phyloP scores from a whole-genome alignment of 2,329 filamentous ascomycete species.

The Diaporthe citriasiana region DNA sequence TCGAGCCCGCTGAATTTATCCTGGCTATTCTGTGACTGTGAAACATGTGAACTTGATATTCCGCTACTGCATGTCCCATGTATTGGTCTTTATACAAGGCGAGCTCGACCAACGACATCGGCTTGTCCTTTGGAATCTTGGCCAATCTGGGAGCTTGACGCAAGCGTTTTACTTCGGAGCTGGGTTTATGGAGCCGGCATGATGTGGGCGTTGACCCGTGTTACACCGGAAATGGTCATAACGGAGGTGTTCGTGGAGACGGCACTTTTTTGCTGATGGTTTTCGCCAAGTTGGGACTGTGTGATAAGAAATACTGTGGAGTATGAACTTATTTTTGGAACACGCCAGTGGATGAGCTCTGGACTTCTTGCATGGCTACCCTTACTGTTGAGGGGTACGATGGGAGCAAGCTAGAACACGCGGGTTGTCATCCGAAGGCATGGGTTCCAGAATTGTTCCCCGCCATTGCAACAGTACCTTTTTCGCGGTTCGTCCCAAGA shows the following conservation, averaged over 20 bases:
- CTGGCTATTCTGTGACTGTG: not conserved
- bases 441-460: not conserved
- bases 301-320: not conserved
- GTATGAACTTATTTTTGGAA: constrained; percentile 9
- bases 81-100: not conserved
- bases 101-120: not conserved
- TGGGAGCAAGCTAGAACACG: not conserved
- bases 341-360: not conserved
- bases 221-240: not conserved
- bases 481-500: not conserved
- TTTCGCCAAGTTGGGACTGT: not conserved
- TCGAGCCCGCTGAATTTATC: not conserved
- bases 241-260: not conserved
- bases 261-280: not conserved
- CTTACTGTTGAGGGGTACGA: not conserved
- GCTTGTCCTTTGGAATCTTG: not conserved
- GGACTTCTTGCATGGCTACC: not conserved
- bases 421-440: not conserved
- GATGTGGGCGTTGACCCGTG: not conserved
- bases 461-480: not conserved
- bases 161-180: not conserved
- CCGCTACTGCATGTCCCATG: not conserved
- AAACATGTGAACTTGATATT: not conserved
- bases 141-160: not conserved
- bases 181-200: not conserved